Evolutionary conservation across 129 eudicot species (phyloP), one percentile per base, ranked within the genome.

Genomic region (Apium graveolens): DNA sequence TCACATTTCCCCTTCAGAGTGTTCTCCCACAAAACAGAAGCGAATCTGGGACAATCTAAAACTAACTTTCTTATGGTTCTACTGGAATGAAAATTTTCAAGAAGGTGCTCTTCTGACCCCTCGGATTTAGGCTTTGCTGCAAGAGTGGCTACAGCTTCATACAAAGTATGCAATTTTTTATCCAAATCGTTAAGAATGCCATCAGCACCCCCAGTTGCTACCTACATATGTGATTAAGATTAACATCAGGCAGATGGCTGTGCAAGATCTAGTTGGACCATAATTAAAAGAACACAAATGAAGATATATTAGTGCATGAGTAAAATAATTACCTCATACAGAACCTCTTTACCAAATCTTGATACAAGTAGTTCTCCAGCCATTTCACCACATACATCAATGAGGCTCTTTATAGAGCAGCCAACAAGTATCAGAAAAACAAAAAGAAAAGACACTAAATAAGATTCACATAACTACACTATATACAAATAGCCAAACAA

Each of bases 81-180:
- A 90, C 96, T 95, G 2, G 98, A 87, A 85, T 95, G 92, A 68
- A 95, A 95, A 78, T 90, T 87, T 57, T 88, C 96, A 32, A 95
- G 86, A 55, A 91, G 84, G 78, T 91, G 98, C 78, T 89, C 83
- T 80, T 86, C 89, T 60, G 85, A 60, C 44, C 78, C 92, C 45
- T 91, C 92, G 2, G 76, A 73, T 83, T 91, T 91, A 4, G 96
- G 96, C 66, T 79, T 38, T 27, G 96, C 87, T 69, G 80, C 96
- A 62, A 80, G 76, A 20, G 86, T 76, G 57, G 96, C 92, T 60
- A 95, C 74, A 34, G 86, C 79, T 84, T 91, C 98, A 45, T 90
- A 78, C 78, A 95, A 83, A 29, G 71, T 46, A 3, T 49, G 70
- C 85, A 95, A 80, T 83, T 91, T 91, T 75, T 86, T 93, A 55